phyloP scores from a whole-genome alignment of 2,329 filamentous ascomycete species.

The Onygena corvina region DNA sequence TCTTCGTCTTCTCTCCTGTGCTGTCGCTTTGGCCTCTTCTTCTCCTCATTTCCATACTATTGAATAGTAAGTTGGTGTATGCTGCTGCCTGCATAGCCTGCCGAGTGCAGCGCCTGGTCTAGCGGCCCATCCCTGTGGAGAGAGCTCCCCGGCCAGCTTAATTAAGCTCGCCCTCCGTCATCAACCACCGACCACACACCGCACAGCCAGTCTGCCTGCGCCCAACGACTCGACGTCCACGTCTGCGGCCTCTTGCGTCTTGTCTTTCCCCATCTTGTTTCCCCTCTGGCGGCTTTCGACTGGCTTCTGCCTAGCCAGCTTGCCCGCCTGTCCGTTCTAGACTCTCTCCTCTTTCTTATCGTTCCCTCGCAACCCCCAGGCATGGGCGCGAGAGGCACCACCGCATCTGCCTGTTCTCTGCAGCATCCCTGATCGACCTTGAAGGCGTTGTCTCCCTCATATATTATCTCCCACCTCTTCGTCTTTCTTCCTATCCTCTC shows the following conservation, averaged over 20 bases:
- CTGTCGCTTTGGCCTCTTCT: background rate
- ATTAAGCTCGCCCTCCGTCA: background rate
- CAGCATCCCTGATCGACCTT: too few species aligned
- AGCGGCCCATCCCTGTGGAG: conserved; percentile 6
- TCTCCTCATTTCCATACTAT: background rate
- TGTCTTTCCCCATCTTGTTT: background rate
- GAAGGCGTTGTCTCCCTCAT: background rate
- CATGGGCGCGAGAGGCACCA: conserved; percentile 3
- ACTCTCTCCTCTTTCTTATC: too few species aligned
- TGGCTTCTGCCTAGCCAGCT: background rate
- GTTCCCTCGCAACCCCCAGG: too few species aligned
- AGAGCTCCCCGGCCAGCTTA: background rate
- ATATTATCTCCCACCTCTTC: background rate
- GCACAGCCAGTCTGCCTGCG: background rate
- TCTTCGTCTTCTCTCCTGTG: background rate
- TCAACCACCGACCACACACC: background rate
- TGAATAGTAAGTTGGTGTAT: too few species aligned
- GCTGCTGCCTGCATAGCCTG: conserved; percentile 1
- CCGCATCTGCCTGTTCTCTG: background rate
- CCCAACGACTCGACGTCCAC: background rate
- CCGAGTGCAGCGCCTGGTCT: background rate
- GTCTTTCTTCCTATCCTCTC: conserved; percentile 1
- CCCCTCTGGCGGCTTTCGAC: background rate
- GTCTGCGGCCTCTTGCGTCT: background rate
- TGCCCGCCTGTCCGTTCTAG: conserved; percentile 4